Evolutionary conservation across 768 basidiomycete genomes (phyloP).

Genomic region (Coprinellus micaceus): DNA sequence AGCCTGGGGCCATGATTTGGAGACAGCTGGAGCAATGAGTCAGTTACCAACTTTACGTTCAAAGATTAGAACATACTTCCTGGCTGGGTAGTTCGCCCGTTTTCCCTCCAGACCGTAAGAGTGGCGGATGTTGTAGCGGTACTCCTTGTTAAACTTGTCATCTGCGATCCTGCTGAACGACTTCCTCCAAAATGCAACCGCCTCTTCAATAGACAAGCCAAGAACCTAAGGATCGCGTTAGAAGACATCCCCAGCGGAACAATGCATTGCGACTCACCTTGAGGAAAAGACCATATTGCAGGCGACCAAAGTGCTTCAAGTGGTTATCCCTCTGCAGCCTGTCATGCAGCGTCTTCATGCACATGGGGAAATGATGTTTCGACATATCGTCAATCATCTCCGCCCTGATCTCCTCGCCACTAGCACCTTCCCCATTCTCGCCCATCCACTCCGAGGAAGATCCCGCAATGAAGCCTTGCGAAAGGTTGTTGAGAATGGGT

Average conservation of each 20-base stretch:
- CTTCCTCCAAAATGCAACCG: slow-evolving; percentile 88
- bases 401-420: slow-evolving; percentile 69
- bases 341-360: slow-evolving; percentile 90
- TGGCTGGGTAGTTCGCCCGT: slow-evolving; percentile 90
- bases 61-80: slow-evolving; percentile 51
- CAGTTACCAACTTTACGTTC: not conserved
- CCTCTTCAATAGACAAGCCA: slow-evolving; percentile 92
- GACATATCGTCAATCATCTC: slow-evolving; percentile 93
- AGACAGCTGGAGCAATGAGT: slow-evolving; percentile 67
- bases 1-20: slow-evolving; percentile 68
- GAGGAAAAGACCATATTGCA: slow-evolving; percentile 91
- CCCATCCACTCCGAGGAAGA: slow-evolving; percentile 78
- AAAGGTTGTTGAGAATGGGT: slow-evolving; percentile 87
- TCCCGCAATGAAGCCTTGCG: slow-evolving; percentile 90
- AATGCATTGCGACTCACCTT: slow-evolving; percentile 56
- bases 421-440: slow-evolving; percentile 45
- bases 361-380: slow-evolving; percentile 87
- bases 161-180: slow-evolving; percentile 80
- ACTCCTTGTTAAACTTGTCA: slow-evolving; percentile 96
- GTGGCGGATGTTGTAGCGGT: slow-evolving; percentile 96
- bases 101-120: slow-evolving; percentile 92
- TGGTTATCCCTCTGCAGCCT: slow-evolving; percentile 73
- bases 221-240: slow-evolving; percentile 59
- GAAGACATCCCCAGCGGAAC: not conserved
- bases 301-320: slow-evolving; percentile 86